Evolutionary conservation across 257 asterid species (phyloP).

Genomic region (Ocimum tenuiflorum): DNA sequence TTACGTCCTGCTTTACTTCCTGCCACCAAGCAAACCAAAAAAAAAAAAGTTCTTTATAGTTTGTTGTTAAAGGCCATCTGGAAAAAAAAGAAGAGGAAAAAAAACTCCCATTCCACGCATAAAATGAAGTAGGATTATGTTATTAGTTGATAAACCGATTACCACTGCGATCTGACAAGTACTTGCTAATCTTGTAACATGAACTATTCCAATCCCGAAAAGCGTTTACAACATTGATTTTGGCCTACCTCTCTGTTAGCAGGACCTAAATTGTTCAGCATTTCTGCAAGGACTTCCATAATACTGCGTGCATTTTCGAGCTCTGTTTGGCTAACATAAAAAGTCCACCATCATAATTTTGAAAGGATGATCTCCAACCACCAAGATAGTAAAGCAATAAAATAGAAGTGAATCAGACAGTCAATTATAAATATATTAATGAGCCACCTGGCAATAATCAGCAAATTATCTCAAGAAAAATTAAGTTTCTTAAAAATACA

Average conservation of each 20-base stretch:
- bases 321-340: constrained; percentile 63
- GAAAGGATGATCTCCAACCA: not conserved
- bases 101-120: too few species aligned
- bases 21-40: constrained; percentile 25
- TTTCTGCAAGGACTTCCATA: constrained; percentile 97
- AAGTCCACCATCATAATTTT: constrained; percentile 5
- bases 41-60: not conserved
- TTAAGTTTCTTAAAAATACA: not conserved
- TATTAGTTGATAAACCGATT: not conserved
- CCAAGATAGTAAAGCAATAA: constrained; percentile 1
- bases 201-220: not conserved
- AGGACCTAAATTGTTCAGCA: constrained; percentile 88
- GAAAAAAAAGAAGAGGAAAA: too few species aligned
- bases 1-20: constrained; percentile 91
- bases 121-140: too few species aligned
- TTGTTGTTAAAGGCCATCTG: not conserved
- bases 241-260: constrained; percentile 72
- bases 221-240: not conserved
- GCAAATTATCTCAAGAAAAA: not conserved
- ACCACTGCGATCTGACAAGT: not conserved
- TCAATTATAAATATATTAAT: not conserved
- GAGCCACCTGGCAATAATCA: not conserved
- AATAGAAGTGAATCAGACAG: not conserved
- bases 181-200: not conserved
- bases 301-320: constrained; percentile 95